These are phyloP conservation scores for Coffea humblotiana DNA, from an alignment of 305 asterid species.

Conservation along the genomic window DNA sequence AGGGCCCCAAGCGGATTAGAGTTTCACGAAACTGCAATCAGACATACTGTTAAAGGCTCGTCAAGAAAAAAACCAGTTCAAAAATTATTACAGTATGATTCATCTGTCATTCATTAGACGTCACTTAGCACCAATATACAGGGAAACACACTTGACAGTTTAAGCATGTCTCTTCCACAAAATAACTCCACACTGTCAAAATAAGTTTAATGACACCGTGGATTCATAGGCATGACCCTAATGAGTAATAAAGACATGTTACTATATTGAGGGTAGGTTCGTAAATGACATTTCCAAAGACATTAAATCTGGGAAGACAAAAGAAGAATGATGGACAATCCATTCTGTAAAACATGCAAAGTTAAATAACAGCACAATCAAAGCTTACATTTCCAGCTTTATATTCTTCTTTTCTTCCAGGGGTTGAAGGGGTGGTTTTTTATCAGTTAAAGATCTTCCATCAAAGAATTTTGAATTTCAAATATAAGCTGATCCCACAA, in stretches of 20 bases:
- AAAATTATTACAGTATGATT: not conserved
- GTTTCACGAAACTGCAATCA: constrained; percentile 89
- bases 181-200: not conserved
- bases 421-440: not conserved
- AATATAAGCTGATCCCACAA: not conserved
- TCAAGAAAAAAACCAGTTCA: not conserved
- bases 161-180: not conserved
- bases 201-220: not conserved
- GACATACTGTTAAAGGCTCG: not conserved
- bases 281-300: not conserved
- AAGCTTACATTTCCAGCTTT: not conserved
- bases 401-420: not conserved
- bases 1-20: constrained; percentile 90
- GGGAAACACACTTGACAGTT: not conserved
- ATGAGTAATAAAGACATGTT: no score
- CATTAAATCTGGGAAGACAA: not conserved
- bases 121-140: not conserved
- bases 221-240: not conserved
- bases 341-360: not conserved
- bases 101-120: not conserved
- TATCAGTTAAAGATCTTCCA: not conserved
- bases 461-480: not conserved
- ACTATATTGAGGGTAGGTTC: not conserved
- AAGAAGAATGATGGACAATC: not conserved
- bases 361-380: no score